Conservation (phyloP, 768 basidiomycete species). For the Panus rudis region DNA sequence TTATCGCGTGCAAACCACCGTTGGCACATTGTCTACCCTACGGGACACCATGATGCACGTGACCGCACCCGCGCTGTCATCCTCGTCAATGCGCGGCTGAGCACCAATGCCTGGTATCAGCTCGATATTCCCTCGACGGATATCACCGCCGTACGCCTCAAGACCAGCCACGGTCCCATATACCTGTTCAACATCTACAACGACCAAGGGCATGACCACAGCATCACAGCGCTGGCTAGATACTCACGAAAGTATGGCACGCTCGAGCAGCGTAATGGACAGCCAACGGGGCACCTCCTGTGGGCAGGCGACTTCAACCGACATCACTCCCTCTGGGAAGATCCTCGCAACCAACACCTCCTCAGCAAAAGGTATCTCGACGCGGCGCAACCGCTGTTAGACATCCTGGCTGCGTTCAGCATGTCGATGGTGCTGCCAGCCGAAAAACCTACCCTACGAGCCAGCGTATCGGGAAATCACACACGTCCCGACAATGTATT, state of each 20-base stretch:
- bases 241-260: not conserved
- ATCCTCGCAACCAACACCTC: constrained; percentile 24
- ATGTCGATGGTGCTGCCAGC: constrained; percentile 31
- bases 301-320: constrained; percentile 34
- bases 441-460: constrained; percentile 28
- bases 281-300: constrained; percentile 12
- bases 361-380: constrained; percentile 25
- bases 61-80: constrained; percentile 5
- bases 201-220: constrained; percentile 20
- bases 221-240: constrained; percentile 7
- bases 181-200: constrained; percentile 35
- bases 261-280: not conserved
- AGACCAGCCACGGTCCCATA: constrained; percentile 11
- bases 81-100: constrained; percentile 8
- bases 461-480: constrained; percentile 22
- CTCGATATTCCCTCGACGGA: constrained; percentile 14
- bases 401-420: constrained; percentile 15
- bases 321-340: constrained; percentile 36
- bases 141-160: constrained; percentile 23
- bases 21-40: constrained; percentile 21
- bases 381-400: constrained; percentile 20
- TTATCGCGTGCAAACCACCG: constrained; percentile 9
- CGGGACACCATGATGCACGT: constrained; percentile 7
- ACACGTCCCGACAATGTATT: constrained; percentile 41
- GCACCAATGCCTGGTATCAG: constrained; percentile 9